Evolutionary conservation across 176 grass and related monocot species (phyloP).

Genomic region (Bolboschoenus planiculmis): DNA sequence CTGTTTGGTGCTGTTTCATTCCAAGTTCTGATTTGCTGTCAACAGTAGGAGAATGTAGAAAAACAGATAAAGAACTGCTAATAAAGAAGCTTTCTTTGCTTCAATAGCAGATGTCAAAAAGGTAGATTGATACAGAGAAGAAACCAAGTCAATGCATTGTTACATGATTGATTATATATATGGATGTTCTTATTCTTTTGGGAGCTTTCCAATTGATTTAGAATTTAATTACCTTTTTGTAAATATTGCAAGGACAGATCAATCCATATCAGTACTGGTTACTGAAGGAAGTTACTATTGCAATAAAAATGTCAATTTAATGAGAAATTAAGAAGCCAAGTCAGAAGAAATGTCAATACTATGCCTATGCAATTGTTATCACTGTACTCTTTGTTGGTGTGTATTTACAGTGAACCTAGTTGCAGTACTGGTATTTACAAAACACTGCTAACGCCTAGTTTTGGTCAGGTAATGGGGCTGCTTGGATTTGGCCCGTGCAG

Average conservation of each 20-base stretch:
- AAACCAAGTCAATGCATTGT: constrained; percentile 2
- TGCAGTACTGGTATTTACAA: constrained; percentile 11
- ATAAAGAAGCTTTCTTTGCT: constrained; percentile 1
- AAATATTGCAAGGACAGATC: neutral
- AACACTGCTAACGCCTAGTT: neutral
- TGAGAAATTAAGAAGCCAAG: neutral
- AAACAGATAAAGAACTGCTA: neutral
- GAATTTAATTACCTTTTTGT: neutral
- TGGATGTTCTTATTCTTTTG: neutral
- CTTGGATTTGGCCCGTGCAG: neutral
- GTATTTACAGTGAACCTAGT: constrained; percentile 3
- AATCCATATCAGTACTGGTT: neutral
- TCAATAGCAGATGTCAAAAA: neutral
- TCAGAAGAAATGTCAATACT: neutral
- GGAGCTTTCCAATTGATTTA: neutral
- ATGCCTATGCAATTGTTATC: constrained; percentile 11
- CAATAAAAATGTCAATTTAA: neutral
- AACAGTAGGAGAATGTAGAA: neutral
- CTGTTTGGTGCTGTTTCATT: neutral
- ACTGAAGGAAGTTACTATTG: neutral
- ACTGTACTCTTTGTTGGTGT: neutral
- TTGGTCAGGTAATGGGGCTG: constrained; percentile 17
- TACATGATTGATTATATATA: neutral
- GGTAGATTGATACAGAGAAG: neutral
- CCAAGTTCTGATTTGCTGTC: neutral